Evolutionary conservation across 805 yeast species (phyloP), one percentile per base, ranked within the genome.

Genomic region (Cyberlindnera sargentensis): DNA sequence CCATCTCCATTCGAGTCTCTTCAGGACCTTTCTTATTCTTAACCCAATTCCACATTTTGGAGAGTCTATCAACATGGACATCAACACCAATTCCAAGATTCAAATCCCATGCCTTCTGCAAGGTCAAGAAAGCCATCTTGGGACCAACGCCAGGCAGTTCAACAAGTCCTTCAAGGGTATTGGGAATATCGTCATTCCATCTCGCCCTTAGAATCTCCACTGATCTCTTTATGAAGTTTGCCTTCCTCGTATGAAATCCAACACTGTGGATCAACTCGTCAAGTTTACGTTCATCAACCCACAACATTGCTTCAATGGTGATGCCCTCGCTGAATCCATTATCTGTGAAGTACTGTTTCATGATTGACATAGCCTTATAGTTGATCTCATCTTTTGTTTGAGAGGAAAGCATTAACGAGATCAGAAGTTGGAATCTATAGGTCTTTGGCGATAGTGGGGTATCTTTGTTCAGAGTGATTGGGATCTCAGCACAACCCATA

Each of bases 91-190:
- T 86, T 0, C 97, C 97, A 10, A 70, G 66, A 42, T 72, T 80
- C 46, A 81, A 67, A 35, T 71, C 67, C 96, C 96, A 89, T 0
- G 93, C 95, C 34, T 78, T 75, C 55, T 88, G 95, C 46, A 88
- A 66, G 2, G 90, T 71, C 34, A 90, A 64, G 58, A 76, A 84
- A 0, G 95, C 95, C 98, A 90, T 90, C 60, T 90, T 90, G 7
- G 96, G 96, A 0, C 98, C 98, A 3, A 90, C 95, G 0, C 98
- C 98, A 0, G 96, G 96, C 30, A 90, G 65, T 0, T 73, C 62
- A 5, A 75, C 70, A 41, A 90, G 70, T 1, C 82, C 90, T 6
- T 73, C 78, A 7, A 84, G 71, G 2, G 81, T 72, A 46, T 72
- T 63, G 0, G 98, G 98, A 3, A 91, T 72, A 50, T 89, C 96